Conservation (phyloP, 371 early-diverging fungal species). For the Zychaea mexicana region DNA sequence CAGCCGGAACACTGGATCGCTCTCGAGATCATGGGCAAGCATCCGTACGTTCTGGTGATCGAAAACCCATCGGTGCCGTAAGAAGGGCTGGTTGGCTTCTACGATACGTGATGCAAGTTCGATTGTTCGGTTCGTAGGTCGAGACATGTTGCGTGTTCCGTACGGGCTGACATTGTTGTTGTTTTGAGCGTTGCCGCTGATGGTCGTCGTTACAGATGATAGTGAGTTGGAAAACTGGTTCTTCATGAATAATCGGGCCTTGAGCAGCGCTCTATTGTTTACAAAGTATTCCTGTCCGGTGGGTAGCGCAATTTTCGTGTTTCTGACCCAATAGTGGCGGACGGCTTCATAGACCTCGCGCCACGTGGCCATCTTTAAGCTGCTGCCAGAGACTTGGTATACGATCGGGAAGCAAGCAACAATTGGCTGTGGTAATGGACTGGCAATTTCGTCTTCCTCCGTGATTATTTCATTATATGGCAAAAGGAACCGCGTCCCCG, state of each 20-base stretch:
- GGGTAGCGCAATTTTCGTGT: constrained; percentile 30
- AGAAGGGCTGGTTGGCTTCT: constrained; percentile 42
- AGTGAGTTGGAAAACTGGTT: constrained; percentile 40
- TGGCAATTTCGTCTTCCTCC: constrained; percentile 24
- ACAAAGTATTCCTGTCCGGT: constrained; percentile 42
- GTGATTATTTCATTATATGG: constrained; percentile 45
- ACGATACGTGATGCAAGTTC: constrained; percentile 36
- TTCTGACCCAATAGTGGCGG: constrained; percentile 49
- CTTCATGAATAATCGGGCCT: constrained; percentile 42
- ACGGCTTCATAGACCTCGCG: constrained; percentile 32
- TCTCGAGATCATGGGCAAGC: constrained; percentile 19
- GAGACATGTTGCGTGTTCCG: background rate
- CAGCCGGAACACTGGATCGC: constrained; percentile 29
- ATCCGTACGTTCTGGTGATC: constrained; percentile 36
- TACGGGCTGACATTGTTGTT: constrained; percentile 1
- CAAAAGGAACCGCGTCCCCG: constrained; percentile 40
- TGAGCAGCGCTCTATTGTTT: constrained; percentile 35
- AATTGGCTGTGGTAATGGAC: constrained; percentile 16
- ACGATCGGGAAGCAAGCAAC: constrained; percentile 47
- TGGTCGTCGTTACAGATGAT: constrained; percentile 29
- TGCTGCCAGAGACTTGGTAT: constrained; percentile 42
- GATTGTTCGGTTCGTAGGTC: constrained; percentile 27
- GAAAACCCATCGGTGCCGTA: constrained; percentile 39
- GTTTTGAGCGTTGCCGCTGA: constrained; percentile 15
- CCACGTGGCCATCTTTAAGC: constrained; percentile 30